Base-by-base conservation (phyloP, 257 asterid species). In the Lycium ferocissimum region DNA sequence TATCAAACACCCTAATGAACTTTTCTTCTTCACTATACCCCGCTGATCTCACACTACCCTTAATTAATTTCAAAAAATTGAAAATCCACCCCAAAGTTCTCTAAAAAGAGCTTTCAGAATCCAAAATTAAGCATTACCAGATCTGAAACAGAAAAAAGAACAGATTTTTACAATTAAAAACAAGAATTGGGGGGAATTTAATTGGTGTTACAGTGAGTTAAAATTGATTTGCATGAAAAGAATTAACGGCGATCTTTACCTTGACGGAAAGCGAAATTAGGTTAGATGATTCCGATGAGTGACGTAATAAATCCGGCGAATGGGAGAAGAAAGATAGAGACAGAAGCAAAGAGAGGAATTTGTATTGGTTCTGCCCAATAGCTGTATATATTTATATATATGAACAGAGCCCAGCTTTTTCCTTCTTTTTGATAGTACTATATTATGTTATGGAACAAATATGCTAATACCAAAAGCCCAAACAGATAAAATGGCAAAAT, bases 1-100 rank as follows among this genome's bases (percentile, higher is more conserved):
- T 69, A 96, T 93, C 91, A 95, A 93, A 89, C 98, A 95, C 85
- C 98, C 98, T 14, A 98, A 95, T 66, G 98, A 93, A 81, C 87
- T 95, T 92, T 93, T 95, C 96, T 94, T 96, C 92, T 95, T 96
- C 89, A 95, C 80, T 86, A 93, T 91, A 65, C 94, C 97, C 22
- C 70, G 95, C 98, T 91, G 99, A 92, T 92, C 95, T 88, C 38
- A 89, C 81, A 86, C 94, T 81, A 85, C 90, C 92, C 82, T 26
- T 26, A 86, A 76, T 84, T 83, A 80, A 26, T 26, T 85, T 80
- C 86, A 49, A 59, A 81, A 22, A 75, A 83, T 79, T 80, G 78
- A 69, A 79, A 91, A 89, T 47, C 87, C 83, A 78, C 85, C 65
- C 75, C 71, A 88, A 85, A 88, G 84, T 76, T 83, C 87, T 89